phyloP scores from a whole-genome alignment of 768 basidiomycete species.

The Psilocybe azurescens region DNA sequence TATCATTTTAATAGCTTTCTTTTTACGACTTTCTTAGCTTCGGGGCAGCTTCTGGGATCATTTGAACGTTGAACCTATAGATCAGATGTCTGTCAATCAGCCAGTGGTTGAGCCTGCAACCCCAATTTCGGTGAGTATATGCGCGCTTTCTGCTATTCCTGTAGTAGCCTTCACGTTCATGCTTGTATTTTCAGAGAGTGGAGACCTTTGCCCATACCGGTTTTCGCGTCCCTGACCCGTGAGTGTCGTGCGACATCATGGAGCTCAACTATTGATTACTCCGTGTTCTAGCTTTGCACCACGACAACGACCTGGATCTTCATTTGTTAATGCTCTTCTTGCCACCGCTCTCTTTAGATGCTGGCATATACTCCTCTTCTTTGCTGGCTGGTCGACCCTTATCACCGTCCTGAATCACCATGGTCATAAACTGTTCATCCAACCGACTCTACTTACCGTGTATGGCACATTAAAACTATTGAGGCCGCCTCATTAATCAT shows the following conservation, averaged over 20 bases:
- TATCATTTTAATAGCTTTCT: not conserved
- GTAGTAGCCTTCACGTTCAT: not conserved
- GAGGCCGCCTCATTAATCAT: not conserved
- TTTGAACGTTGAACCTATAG: not conserved
- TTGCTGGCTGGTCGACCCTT: slow-evolving; percentile 63
- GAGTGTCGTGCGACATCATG: slow-evolving; percentile 19
- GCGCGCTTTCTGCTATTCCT: not conserved
- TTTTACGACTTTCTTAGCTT: not conserved
- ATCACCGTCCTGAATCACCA: slow-evolving; percentile 57
- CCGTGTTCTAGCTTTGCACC: slow-evolving; percentile 39
- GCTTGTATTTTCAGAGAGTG: slow-evolving; percentile 23
- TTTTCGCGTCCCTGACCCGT: slow-evolving; percentile 46
- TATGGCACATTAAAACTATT: slow-evolving; percentile 36
- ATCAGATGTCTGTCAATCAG: slow-evolving; percentile 5
- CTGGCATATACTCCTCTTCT: slow-evolving; percentile 73
- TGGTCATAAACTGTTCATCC: slow-evolving; percentile 47
- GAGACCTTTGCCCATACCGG: slow-evolving; percentile 38
- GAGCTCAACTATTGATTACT: not conserved
- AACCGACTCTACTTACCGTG: slow-evolving; percentile 70
- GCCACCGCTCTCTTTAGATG: slow-evolving; percentile 57
- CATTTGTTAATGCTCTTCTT: slow-evolving; percentile 46
- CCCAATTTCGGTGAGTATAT: slow-evolving; percentile 23
- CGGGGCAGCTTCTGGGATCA: too few species aligned
- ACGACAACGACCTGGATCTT: slow-evolving; percentile 38
- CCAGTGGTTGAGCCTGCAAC: slow-evolving; percentile 15